phyloP scores from a whole-genome alignment of 1,284 basidiomycete genomes.

The Austropuccinia psidii region DNA sequence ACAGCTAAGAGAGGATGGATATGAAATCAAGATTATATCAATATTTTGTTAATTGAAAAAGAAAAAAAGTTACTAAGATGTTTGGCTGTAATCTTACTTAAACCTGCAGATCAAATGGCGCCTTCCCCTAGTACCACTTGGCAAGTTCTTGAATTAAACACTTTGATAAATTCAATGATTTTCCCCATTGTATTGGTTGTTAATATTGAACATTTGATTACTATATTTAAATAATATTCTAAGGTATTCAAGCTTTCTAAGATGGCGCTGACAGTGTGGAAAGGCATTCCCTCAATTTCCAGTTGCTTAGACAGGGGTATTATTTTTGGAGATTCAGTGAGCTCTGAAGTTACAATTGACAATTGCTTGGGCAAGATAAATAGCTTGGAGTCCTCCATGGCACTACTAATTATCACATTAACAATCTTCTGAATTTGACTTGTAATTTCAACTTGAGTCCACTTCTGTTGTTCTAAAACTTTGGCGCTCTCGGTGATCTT shows the following conservation, averaged over 20 bases:
- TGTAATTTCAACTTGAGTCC: slow-evolving; percentile 71
- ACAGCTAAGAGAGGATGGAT: no score
- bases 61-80: slow-evolving; percentile 72
- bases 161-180: slow-evolving; percentile 94
- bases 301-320: no score
- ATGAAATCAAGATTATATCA: no score
- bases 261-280: slow-evolving; percentile 79
- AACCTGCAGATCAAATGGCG: slow-evolving; percentile 90
- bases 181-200: slow-evolving; percentile 89
- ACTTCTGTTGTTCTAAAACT: slow-evolving; percentile 81
- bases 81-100: slow-evolving; percentile 97
- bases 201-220: slow-evolving; percentile 77
- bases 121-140: slow-evolving; percentile 96
- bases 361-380: no score
- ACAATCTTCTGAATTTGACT: slow-evolving; percentile 60
- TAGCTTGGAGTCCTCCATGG: slow-evolving; percentile 70
- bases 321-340: no score
- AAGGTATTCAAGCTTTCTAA: slow-evolving; percentile 66
- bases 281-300: slow-evolving; percentile 72
- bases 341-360: no score
- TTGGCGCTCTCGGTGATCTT: slow-evolving; percentile 73
- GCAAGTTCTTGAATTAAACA: slow-evolving; percentile 95
- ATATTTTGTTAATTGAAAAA: no score
- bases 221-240: slow-evolving; percentile 75
- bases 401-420: slow-evolving; percentile 67